Evolutionary conservation across 495 filamentous ascomycete genomes (phyloP).

Genomic region (Aspergillus nidulans): DNA sequence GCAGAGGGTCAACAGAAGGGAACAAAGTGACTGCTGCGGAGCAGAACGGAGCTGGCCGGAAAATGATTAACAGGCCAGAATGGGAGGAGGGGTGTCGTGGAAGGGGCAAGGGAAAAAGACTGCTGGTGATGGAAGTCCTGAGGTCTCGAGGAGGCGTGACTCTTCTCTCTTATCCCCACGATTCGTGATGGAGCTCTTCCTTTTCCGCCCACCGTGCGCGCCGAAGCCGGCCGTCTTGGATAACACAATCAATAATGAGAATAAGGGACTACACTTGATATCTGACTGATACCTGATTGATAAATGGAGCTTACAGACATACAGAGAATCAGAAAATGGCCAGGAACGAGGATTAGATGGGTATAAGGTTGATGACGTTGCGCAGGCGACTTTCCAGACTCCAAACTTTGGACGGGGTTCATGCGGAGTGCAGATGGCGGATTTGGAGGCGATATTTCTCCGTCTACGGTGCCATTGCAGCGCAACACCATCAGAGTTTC

Average conservation of each 20-base stretch:
- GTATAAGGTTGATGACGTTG: conserved; percentile 10
- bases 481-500: not conserved
- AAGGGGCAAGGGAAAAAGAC: conserved; percentile 19
- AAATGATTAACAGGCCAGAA: conserved; percentile 8
- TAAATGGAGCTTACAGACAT: not conserved
- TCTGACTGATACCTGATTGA: too few species aligned
- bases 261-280: not conserved
- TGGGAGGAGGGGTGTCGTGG: conserved; percentile 10
- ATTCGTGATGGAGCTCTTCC: conserved; percentile 21
- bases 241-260: conserved; percentile 13
- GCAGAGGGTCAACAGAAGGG: conserved; percentile 3
- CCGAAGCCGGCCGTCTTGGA: conserved; percentile 38
- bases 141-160: not conserved
- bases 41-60: conserved; percentile 29
- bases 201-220: conserved; percentile 27
- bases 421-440: conserved; percentile 6
- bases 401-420: not conserved
- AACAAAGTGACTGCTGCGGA: conserved; percentile 12
- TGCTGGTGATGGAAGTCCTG: too few species aligned
- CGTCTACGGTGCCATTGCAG: not conserved
- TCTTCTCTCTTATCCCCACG: conserved; percentile 19
- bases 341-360: too few species aligned
- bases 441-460: conserved; percentile 5
- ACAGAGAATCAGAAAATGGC: too few species aligned
- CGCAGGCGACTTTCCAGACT: not conserved